Evolutionary conservation across 805 yeast genomes (phyloP).

Genomic region (Candida sphagnicola): DNA sequence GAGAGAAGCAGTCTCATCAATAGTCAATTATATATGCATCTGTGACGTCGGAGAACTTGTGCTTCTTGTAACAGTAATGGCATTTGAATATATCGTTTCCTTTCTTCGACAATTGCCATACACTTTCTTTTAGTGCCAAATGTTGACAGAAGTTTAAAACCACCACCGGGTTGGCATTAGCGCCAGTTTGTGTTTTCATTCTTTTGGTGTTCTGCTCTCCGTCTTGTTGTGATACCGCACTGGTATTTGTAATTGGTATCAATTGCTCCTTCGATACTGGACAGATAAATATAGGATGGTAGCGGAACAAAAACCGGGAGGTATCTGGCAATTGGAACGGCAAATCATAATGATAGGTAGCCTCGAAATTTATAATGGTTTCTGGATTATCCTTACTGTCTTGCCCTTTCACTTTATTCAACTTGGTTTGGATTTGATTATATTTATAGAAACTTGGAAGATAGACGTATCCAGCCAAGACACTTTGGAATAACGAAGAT

Average conservation of each 20-base stretch:
- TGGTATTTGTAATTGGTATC: constrained; percentile 24
- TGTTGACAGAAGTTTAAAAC: constrained; percentile 39
- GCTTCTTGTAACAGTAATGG: constrained; percentile 44
- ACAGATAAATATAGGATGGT: constrained; percentile 44
- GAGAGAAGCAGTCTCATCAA: no score
- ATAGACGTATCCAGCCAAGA: constrained; percentile 37
- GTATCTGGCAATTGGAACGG: constrained; percentile 41
- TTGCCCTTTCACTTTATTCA: constrained; percentile 13
- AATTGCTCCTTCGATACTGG: constrained; percentile 43
- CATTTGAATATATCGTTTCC: constrained; percentile 40
- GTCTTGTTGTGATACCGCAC: not conserved
- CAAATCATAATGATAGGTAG: constrained; percentile 27
- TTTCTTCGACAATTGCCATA: constrained; percentile 35
- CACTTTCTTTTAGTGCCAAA: constrained; percentile 39
- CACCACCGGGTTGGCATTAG: constrained; percentile 33
- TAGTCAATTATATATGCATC: constrained; percentile 40
- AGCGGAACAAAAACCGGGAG: constrained; percentile 34
- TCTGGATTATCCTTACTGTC: constrained; percentile 1
- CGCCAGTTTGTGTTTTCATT: constrained; percentile 7
- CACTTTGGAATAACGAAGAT: constrained; percentile 37
- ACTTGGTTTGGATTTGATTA: constrained; percentile 30
- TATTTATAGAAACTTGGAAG: constrained; percentile 41
- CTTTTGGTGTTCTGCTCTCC: constrained; percentile 15
- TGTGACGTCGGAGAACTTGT: constrained; percentile 33
- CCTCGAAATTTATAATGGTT: constrained; percentile 10